Percentiles rank a stretch among this genome's conserved stretches.
phyloP scores from a whole-genome alignment of 768 basidiomycete genomes.

The Amanita polypyramis region DNA sequence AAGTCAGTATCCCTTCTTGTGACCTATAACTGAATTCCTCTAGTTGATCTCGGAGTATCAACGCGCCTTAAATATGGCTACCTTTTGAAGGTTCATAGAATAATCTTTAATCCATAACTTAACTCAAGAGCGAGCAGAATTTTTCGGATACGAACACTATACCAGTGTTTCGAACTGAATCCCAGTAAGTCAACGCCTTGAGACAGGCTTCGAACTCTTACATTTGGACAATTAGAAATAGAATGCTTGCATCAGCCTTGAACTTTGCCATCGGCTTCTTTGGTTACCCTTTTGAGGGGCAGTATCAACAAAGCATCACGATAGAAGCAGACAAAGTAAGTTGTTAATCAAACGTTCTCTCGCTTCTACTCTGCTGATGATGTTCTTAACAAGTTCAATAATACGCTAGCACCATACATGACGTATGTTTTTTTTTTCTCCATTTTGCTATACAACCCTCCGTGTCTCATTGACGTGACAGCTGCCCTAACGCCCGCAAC shows the following conservation, averaged over 20 bases:
- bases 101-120: background rate
- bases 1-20: conserved; percentile 15
- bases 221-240: conserved; percentile 37
- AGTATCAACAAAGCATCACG: conserved; percentile 71
- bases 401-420: conserved; percentile 78
- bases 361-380: conserved; percentile 5
- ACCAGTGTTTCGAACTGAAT: conserved; percentile 75
- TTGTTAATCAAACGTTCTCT: conserved; percentile 6
- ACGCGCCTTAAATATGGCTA: conserved; percentile 74
- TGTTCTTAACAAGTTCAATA: conserved; percentile 48
- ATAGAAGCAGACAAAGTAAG: conserved; percentile 55
- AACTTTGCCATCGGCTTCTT: conserved; percentile 73
- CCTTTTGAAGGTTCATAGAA: conserved; percentile 41
- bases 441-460: background rate
- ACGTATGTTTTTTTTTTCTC: conserved; percentile 36
- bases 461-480: conserved; percentile 10
- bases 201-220: background rate
- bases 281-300: conserved; percentile 57
- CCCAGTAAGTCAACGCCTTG: conserved; percentile 35
- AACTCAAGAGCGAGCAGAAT: conserved; percentile 23
- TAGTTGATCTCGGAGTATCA: conserved; percentile 60
- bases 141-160: conserved; percentile 50
- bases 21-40: background rate
- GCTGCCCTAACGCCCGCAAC: conserved; percentile 53
- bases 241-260: conserved; percentile 55